Evolutionary conservation across 1,284 basidiomycete genomes (phyloP).

Genomic region (Schizophyllum amplum): DNA sequence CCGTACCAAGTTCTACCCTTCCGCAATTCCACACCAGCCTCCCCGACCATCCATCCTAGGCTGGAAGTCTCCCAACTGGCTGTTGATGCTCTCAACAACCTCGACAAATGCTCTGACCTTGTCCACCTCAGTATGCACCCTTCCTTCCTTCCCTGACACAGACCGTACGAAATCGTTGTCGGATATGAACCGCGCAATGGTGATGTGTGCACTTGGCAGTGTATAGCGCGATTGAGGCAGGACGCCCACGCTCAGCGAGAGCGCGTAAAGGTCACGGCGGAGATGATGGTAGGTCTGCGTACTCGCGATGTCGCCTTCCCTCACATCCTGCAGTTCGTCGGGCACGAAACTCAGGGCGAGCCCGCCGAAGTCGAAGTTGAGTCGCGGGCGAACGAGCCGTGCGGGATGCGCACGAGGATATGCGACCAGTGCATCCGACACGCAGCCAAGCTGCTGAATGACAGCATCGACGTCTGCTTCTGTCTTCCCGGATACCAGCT

Average conservation of each 20-base stretch:
- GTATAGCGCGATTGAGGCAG: neutral
- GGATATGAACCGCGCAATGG: neutral
- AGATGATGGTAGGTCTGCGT: neutral
- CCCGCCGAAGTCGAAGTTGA: neutral
- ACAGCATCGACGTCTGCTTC: neutral
- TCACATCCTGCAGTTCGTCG: neutral
- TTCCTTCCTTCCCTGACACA: neutral
- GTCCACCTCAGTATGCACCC: neutral
- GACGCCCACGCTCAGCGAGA: neutral
- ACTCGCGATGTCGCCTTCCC: too few species aligned
- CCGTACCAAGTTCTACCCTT: neutral
- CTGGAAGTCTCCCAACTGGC: neutral
- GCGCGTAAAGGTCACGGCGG: neutral
- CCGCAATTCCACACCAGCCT: neutral
- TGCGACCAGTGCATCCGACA: neutral
- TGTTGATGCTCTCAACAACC: neutral
- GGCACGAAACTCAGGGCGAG: neutral
- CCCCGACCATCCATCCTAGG: neutral
- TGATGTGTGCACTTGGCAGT: conserved; percentile 1
- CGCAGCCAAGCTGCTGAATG: neutral
- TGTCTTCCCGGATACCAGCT: neutral
- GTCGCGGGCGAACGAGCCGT: neutral
- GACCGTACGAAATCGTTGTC: neutral
- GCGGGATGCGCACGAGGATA: neutral
- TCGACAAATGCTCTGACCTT: neutral